Evolutionary conservation across 129 eudicot species (phyloP).

Genomic region (Calendula officinalis): DNA sequence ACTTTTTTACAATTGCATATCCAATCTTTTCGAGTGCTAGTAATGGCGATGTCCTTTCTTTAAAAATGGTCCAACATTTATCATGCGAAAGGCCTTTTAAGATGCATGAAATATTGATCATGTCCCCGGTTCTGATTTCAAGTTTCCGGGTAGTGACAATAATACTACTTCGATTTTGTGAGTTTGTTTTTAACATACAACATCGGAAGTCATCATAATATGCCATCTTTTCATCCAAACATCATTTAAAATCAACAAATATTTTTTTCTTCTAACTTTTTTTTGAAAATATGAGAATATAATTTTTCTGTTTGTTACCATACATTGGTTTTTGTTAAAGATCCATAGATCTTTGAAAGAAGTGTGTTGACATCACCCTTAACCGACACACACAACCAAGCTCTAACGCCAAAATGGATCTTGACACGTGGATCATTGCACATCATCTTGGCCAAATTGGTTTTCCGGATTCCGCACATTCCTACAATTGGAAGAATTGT

Average conservation of each 20-base stretch:
- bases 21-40: neutral
- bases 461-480: neutral
- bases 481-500: neutral
- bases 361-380: neutral
- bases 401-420: neutral
- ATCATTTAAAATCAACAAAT: neutral
- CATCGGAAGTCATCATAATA: neutral
- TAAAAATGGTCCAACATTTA: slow-evolving; percentile 7
- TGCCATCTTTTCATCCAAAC: neutral
- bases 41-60: neutral
- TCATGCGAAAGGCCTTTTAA: slow-evolving; percentile 1
- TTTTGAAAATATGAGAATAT: neutral
- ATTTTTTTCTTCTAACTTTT: neutral
- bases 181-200: neutral
- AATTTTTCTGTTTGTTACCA: neutral
- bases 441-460: neutral
- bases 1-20: neutral
- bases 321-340: neutral
- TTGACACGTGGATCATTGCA: neutral
- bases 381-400: neutral
- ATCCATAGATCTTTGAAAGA: neutral
- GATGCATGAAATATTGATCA: neutral
- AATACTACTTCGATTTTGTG: neutral
- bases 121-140: neutral
- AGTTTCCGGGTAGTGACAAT: slow-evolving; percentile 7